Conservation (phyloP, 2,329 filamentous ascomycete species). For the Neospermospora avenae region DNA sequence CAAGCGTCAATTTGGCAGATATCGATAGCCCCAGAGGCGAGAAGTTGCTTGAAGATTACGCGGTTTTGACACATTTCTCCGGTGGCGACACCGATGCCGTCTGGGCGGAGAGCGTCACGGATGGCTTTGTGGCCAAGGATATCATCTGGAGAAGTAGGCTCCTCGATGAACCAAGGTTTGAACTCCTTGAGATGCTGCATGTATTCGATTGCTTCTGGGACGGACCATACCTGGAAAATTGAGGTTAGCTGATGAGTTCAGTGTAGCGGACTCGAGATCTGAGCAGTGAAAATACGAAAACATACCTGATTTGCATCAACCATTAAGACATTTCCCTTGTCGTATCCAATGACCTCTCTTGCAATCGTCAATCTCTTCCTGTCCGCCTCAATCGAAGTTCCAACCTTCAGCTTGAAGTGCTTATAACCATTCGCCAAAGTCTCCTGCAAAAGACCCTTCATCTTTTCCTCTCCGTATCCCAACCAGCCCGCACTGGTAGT, state of each 20-base stretch:
- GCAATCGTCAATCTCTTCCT: slow-evolving; percentile 68
- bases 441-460: slow-evolving; percentile 70
- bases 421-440: slow-evolving; percentile 73
- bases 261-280: background rate
- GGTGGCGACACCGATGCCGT: slow-evolving; percentile 80
- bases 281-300: background rate
- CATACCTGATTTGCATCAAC: slow-evolving; percentile 82
- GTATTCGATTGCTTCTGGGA: slow-evolving; percentile 83
- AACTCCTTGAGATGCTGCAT: slow-evolving; percentile 81
- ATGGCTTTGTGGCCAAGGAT: slow-evolving; percentile 85
- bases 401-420: slow-evolving; percentile 92
- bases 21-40: slow-evolving; percentile 76
- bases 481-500: slow-evolving; percentile 90
- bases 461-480: slow-evolving; percentile 86
- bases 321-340: slow-evolving; percentile 73
- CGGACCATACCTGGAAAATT: slow-evolving; percentile 65
- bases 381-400: slow-evolving; percentile 69
- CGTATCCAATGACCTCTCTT: slow-evolving; percentile 76
- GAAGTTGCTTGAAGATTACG: slow-evolving; percentile 89
- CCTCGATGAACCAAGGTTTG: slow-evolving; percentile 92
- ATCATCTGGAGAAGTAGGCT: slow-evolving; percentile 88
- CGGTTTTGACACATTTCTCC: slow-evolving; percentile 97
- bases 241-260: background rate
- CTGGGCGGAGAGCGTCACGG: slow-evolving; percentile 71
- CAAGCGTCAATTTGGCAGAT: slow-evolving; percentile 90